A percentile compares a stretch with the other conserved stretches of the same genome.
Conservation (phyloP, 2,329 filamentous ascomycete genomes). For the Fusarium annulatum region DNA sequence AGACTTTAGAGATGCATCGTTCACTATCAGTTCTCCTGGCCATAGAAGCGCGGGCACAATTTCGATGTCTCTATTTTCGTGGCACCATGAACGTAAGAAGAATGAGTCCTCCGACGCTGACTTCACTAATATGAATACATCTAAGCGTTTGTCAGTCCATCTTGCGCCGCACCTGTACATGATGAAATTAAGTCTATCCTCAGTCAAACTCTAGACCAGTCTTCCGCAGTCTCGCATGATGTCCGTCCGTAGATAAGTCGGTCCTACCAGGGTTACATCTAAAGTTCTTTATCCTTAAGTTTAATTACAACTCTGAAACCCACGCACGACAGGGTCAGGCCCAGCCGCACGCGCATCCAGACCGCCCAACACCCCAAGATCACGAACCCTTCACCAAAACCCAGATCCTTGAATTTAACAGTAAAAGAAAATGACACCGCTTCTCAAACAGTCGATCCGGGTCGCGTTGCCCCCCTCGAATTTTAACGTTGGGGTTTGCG, state of each 20-base stretch:
- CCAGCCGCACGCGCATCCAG: not conserved
- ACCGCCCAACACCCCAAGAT: not conserved
- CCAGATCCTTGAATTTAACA: not conserved
- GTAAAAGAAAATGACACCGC: not conserved
- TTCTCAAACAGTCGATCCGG: conserved; percentile 2
- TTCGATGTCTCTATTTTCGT: fast-evolving
- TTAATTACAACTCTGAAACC: conserved; percentile 6
- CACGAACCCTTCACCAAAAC: not conserved
- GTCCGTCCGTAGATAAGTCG: not conserved
- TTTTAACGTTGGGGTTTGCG: conserved; percentile 24
- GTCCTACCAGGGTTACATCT: not conserved
- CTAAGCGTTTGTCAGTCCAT: not conserved
- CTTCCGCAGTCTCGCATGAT: not conserved
- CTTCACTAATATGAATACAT: not conserved
- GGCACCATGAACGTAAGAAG: not conserved
- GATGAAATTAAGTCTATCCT: not conserved
- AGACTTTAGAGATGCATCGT: no score
- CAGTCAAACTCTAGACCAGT: not conserved
- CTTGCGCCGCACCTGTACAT: not conserved
- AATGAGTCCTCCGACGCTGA: not conserved
- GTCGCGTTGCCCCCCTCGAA: not conserved
- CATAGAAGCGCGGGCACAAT: no score
- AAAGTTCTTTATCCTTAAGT: not conserved
- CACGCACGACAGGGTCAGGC: not conserved
- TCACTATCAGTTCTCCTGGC: no score